A percentile compares a stretch with the other conserved stretches of the same genome.
phyloP scores from a whole-genome alignment of 2,329 filamentous ascomycete genomes.

The Cytospora leucostoma region DNA sequence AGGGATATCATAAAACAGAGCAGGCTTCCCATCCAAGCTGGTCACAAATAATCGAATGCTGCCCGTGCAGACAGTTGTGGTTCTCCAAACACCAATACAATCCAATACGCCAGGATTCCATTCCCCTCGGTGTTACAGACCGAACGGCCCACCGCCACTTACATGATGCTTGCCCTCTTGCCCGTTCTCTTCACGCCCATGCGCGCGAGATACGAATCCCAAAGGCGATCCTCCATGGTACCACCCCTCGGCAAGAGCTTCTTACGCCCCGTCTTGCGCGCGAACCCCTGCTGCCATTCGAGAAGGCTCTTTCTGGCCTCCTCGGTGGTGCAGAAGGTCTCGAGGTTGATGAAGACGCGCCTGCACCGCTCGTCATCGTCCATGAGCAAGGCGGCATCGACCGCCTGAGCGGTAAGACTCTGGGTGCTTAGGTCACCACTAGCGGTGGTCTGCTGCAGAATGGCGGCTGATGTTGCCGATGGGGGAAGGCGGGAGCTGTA shows the following conservation, averaged over 20 bases:
- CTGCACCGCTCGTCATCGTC: constrained; percentile 47
- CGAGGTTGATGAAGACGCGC: constrained; percentile 50
- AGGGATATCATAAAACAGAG: not conserved
- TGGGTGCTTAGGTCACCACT: constrained; percentile 20
- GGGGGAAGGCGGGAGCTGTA: constrained; percentile 26
- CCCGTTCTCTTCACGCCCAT: constrained; percentile 20
- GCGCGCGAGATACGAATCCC: constrained; percentile 21
- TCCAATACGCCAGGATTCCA: not conserved
- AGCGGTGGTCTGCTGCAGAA: constrained; percentile 31
- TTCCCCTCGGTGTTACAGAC: not conserved
- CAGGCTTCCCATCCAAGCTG: not conserved
- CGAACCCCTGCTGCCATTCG: constrained; percentile 53
- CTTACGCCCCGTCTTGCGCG: constrained; percentile 42
- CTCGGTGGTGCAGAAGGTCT: constrained; percentile 47
- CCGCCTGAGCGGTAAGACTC: not conserved
- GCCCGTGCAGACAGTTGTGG: not conserved
- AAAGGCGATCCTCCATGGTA: constrained; percentile 34
- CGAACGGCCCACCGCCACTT: constrained; percentile 7
- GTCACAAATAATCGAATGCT: not conserved
- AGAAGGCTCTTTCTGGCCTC: constrained; percentile 52
- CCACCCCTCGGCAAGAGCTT: constrained; percentile 44
- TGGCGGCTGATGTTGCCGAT: constrained; percentile 17
- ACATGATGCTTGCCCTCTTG: constrained; percentile 30
- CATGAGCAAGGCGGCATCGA: constrained; percentile 29
- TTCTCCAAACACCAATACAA: not conserved